phyloP scores from a whole-genome alignment of 768 basidiomycete species.

The Amanita thiersii region DNA sequence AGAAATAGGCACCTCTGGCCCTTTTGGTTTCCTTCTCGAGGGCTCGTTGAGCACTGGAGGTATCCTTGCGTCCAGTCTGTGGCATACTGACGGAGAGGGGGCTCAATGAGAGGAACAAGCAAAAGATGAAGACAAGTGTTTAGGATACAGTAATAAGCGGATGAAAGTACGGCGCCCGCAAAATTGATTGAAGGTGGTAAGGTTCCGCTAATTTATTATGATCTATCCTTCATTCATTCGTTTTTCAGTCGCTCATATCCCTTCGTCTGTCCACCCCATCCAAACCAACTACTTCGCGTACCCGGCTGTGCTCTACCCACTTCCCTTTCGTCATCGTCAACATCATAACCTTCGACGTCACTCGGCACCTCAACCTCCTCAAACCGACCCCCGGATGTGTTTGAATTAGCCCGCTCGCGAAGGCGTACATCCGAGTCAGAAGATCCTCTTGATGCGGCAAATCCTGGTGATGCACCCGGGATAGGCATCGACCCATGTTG shows the following conservation, averaged over 20 bases:
- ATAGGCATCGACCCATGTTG: slow-evolving; percentile 22
- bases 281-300: slow-evolving; percentile 43
- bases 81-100: slow-evolving; percentile 29
- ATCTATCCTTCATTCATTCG: slow-evolving; percentile 29
- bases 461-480: slow-evolving; percentile 24
- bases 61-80: slow-evolving; percentile 39
- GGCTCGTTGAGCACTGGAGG: slow-evolving; percentile 31
- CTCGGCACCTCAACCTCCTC: slow-evolving; percentile 70
- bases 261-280: slow-evolving; percentile 29
- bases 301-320: slow-evolving; percentile 15
- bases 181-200: too few relatives aligned
- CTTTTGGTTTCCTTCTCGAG: slow-evolving; percentile 64
- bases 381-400: slow-evolving; percentile 30
- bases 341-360: slow-evolving; percentile 60
- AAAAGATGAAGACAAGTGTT: too few relatives aligned
- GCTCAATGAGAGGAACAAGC: neutral
- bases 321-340: slow-evolving; percentile 29
- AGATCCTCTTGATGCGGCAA: slow-evolving; percentile 26
- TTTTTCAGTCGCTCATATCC: slow-evolving; percentile 46
- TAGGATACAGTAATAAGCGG: too few relatives aligned
- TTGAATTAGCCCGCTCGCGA: slow-evolving; percentile 36
- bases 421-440: slow-evolving; percentile 30
- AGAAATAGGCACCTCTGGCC: slow-evolving; percentile 35
- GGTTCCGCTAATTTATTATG: neutral
- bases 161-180: too few relatives aligned